Evolutionary conservation across 2,329 filamentous ascomycete species (phyloP).

Genomic region (Biscogniauxia mediterranea): DNA sequence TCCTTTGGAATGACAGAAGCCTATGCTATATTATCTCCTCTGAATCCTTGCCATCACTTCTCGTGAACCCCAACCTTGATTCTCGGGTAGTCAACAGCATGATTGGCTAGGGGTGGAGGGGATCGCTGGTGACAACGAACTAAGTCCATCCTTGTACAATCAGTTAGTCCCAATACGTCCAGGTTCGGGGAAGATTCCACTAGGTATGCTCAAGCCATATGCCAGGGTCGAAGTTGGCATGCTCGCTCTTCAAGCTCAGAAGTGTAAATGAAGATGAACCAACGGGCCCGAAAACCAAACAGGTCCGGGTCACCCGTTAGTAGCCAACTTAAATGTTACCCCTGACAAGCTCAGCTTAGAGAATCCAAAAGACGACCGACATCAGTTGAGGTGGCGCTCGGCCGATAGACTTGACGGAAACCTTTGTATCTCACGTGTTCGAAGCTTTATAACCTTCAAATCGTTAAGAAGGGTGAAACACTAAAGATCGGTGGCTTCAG

Average conservation of each 20-base stretch:
- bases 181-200: conserved; percentile 1
- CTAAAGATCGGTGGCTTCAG: conserved; percentile 28
- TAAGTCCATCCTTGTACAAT: conserved; percentile 5
- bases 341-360: not conserved
- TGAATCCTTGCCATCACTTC: not conserved
- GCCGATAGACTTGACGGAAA: conserved; percentile 16
- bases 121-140: conserved; percentile 12
- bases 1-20: not conserved
- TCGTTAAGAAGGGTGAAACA: conserved; percentile 24
- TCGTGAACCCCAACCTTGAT: conserved; percentile 15
- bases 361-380: not conserved
- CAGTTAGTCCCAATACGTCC: conserved; percentile 1
- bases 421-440: conserved; percentile 23
- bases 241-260: not conserved
- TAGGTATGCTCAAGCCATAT: not conserved
- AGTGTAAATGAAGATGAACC: not conserved
- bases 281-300: not conserved
- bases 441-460: conserved; percentile 5
- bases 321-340: not conserved
- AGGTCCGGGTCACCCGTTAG: not conserved
- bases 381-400: conserved; percentile 11
- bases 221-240: not conserved
- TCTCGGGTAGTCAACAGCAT: conserved; percentile 25
- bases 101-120: conserved; percentile 19
- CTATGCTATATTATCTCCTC: not conserved